phyloP scores from a whole-genome alignment of 176 grass and related monocot species.

The Ampelocalamus luodianensis region DNA sequence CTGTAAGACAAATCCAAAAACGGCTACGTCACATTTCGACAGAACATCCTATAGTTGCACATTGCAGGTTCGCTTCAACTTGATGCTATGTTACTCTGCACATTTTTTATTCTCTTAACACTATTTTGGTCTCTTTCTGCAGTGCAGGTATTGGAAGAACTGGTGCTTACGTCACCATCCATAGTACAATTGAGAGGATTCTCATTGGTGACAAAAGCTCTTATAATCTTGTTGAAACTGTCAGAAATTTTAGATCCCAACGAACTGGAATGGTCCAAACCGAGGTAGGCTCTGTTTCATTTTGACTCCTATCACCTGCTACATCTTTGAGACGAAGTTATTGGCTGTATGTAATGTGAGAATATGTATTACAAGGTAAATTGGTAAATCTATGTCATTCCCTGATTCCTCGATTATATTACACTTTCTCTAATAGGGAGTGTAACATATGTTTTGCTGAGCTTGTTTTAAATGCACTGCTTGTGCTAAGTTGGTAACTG shows the following conservation, averaged over 20 bases:
- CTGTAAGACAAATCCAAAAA: slow-evolving; percentile 79
- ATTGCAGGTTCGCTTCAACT: slow-evolving; percentile 83
- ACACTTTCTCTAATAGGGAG: neutral
- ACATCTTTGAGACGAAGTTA: neutral
- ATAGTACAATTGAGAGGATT: slow-evolving; percentile 86
- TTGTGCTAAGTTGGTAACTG: neutral
- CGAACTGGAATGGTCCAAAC: slow-evolving; percentile 92
- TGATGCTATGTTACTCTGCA: slow-evolving; percentile 9
- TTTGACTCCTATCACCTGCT: no score
- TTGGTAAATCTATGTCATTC: neutral
- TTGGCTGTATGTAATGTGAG: neutral
- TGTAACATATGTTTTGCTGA: neutral
- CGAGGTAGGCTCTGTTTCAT: slow-evolving; percentile 53
- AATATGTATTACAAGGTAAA: neutral
- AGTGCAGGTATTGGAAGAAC: slow-evolving; percentile 98
- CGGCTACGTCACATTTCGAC: slow-evolving; percentile 55
- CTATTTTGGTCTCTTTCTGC: slow-evolving; percentile 43
- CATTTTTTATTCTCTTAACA: slow-evolving; percentile 28
- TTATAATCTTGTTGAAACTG: slow-evolving; percentile 67
- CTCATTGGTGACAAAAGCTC: slow-evolving; percentile 75
- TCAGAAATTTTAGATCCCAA: slow-evolving; percentile 76
- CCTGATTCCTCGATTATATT: neutral
- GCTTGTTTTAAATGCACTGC: neutral
- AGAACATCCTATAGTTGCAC: slow-evolving; percentile 70
- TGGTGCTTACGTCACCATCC: slow-evolving; percentile 74